phyloP scores from a whole-genome alignment of 73 alveolate species.

The Loxodes magnus region DNA sequence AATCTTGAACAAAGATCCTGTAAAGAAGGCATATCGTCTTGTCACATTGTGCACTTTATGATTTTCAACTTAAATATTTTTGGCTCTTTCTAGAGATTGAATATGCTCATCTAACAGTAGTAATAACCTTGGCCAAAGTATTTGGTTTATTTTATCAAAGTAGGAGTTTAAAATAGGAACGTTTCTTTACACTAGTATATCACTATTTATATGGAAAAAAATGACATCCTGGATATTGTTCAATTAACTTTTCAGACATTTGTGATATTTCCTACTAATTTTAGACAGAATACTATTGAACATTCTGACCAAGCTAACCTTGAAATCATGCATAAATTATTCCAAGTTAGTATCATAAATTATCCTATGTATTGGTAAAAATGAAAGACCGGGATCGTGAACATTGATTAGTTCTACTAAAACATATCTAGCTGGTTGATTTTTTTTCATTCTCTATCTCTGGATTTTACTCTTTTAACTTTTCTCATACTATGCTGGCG shows the following conservation, averaged over 20 bases:
- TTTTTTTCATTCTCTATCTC: constrained; percentile 22
- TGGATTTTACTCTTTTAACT: constrained; percentile 41
- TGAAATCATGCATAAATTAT: no score
- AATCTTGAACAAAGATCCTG: no score
- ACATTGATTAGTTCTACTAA: constrained; percentile 45
- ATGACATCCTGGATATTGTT: no score
- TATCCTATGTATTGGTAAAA: constrained; percentile 46
- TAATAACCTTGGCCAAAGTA: constrained; percentile 8
- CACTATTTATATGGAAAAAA: neutral
- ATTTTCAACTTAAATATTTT: no score
- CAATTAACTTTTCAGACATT: no score
- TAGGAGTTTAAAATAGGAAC: constrained; percentile 4
- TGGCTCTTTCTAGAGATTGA: no score
- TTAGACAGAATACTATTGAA: no score
- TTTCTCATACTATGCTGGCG: constrained; percentile 35
- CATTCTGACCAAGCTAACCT: no score
- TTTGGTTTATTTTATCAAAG: constrained; percentile 3
- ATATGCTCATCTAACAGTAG: constrained; percentile 3
- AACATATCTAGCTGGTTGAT: constrained; percentile 39
- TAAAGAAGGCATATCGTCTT: no score
- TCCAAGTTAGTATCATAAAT: constrained; percentile 32
- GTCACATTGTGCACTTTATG: no score
- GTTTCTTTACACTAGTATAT: neutral
- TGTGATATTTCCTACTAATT: no score
- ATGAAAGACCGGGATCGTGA: constrained; percentile 46